These are phyloP conservation scores for Entomortierella lignicola DNA, from an alignment of 192 early-diverging fungal species.

Conservation along the genomic window DNA sequence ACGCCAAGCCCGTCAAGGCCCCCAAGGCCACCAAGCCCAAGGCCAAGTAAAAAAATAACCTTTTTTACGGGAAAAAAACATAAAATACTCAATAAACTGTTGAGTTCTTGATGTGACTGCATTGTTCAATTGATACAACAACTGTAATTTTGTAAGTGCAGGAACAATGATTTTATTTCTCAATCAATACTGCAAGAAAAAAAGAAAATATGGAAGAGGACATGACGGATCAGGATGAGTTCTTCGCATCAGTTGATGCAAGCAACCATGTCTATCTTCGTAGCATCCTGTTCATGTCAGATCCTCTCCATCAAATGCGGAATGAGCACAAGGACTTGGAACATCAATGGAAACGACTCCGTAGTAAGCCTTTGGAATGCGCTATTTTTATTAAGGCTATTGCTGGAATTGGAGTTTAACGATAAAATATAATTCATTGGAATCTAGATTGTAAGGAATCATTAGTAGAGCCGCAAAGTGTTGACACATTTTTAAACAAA, in stretches of 20 bases:
- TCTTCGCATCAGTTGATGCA: constrained; percentile 12
- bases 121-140: background rate
- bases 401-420: background rate
- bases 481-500: constrained; percentile 13
- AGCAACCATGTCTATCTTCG: constrained; percentile 23
- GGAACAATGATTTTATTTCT: background rate
- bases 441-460: constrained; percentile 14
- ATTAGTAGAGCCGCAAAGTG: background rate
- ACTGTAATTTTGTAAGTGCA: background rate
- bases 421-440: no score
- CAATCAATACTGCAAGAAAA: background rate
- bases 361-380: background rate
- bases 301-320: constrained; percentile 18
- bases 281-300: constrained; percentile 16
- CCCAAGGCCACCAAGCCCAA: constrained; percentile 1
- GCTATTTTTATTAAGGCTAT: background rate
- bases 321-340: constrained; percentile 23
- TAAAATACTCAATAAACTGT: background rate
- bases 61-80: background rate
- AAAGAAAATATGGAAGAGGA: background rate
- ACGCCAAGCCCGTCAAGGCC: constrained; percentile 48
- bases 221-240: constrained; percentile 1
- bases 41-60: constrained; percentile 23
- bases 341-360: constrained; percentile 14
- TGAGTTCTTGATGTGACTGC: constrained; percentile 1